Evolutionary conservation across 1,284 basidiomycete species (phyloP).

Genomic region (Thelephora terrestris): DNA sequence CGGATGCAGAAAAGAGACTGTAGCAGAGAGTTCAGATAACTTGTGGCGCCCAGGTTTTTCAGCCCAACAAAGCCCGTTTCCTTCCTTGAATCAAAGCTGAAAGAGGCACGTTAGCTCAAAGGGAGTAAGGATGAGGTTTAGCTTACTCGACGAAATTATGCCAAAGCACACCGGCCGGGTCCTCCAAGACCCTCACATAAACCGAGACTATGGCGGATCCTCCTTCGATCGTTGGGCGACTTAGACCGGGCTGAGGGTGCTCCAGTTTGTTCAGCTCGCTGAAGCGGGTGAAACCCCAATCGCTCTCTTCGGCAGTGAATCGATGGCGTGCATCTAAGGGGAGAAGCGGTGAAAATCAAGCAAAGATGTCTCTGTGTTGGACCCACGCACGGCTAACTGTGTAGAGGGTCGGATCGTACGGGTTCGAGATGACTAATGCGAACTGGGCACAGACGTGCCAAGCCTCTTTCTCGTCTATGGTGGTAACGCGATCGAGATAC

Average conservation of each 20-base stretch:
- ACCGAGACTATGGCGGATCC: conserved; percentile 92
- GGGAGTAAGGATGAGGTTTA: neutral
- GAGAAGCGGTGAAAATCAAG: conserved; percentile 8
- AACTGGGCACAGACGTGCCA: conserved; percentile 99
- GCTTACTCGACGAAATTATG: conserved; percentile 99
- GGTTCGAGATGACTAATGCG: conserved; percentile 96
- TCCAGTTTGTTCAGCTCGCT: conserved; percentile 95
- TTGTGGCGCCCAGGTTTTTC: conserved; percentile 99
- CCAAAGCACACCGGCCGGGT: conserved; percentile 98
- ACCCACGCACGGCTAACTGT: conserved; percentile 85
- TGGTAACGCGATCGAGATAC: conserved; percentile 98
- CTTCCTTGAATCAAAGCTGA: conserved; percentile 99
- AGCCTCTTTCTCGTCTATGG: conserved; percentile 96
- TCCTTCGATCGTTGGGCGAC: conserved; percentile 90
- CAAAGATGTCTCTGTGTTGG: conserved; percentile 4
- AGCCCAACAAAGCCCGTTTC: conserved; percentile 97
- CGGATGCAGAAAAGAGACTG: conserved; percentile 96
- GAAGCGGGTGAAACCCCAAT: conserved; percentile 99
- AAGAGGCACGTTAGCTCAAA: conserved; percentile 7
- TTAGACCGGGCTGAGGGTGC: conserved; percentile 74
- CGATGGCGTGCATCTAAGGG: conserved; percentile 93
- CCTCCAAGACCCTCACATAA: conserved; percentile 96
- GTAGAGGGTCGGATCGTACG: conserved; percentile 89
- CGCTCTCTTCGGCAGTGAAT: conserved; percentile 98
- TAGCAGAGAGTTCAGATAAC: conserved; percentile 99